These are phyloP conservation scores for Vanilla planifolia DNA, from an alignment of 106 monocot species.

Conservation along the genomic window DNA sequence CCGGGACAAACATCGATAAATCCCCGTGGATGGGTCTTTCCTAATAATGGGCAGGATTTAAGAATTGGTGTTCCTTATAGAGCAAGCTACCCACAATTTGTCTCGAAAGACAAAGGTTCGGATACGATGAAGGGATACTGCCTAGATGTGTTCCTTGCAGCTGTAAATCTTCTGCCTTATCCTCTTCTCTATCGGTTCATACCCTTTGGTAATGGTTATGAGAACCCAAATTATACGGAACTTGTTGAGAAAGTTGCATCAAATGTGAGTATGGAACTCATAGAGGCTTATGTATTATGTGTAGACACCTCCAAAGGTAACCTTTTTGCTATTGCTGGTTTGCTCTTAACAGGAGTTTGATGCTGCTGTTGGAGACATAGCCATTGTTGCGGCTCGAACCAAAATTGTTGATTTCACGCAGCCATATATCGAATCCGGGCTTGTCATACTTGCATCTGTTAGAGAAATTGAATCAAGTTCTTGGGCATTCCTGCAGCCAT, in stretches of 20 bases:
- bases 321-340: background rate
- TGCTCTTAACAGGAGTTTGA: slow-evolving; percentile 51
- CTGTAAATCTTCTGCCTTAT: slow-evolving; percentile 60
- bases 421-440: slow-evolving; percentile 69
- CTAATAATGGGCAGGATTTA: slow-evolving; percentile 45
- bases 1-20: slow-evolving; percentile 40
- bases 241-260: slow-evolving; percentile 48
- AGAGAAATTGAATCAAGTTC: slow-evolving; percentile 30
- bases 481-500: slow-evolving; percentile 88
- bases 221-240: slow-evolving; percentile 49
- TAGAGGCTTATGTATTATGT: background rate
- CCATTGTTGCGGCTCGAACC: slow-evolving; percentile 61
- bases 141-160: slow-evolving; percentile 71
- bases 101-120: slow-evolving; percentile 18
- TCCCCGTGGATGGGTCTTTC: slow-evolving; percentile 71
- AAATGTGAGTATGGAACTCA: slow-evolving; percentile 42
- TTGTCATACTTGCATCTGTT: slow-evolving; percentile 51
- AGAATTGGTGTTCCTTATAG: slow-evolving; percentile 58
- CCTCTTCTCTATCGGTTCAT: slow-evolving; percentile 50
- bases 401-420: slow-evolving; percentile 80
- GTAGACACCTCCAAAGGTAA: background rate
- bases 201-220: slow-evolving; percentile 49
- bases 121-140: slow-evolving; percentile 44
- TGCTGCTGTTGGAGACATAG: slow-evolving; percentile 74
- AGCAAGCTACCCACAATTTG: slow-evolving; percentile 43